Evolutionary conservation across 2,329 filamentous ascomycete genomes (phyloP), one percentile per base, ranked within the genome.

Genomic region (Arthrobotrys musiformis): DNA sequence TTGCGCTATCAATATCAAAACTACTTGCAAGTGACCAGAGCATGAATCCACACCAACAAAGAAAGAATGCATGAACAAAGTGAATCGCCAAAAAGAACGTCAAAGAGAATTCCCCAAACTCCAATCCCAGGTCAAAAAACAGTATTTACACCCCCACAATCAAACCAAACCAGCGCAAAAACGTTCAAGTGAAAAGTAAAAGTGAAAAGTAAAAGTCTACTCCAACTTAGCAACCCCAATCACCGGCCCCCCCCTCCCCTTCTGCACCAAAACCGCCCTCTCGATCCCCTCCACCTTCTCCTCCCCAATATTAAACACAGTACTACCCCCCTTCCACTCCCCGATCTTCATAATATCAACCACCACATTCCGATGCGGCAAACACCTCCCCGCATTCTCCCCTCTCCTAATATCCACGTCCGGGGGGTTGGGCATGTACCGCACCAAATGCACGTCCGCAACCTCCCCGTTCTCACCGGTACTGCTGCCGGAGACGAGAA

Each of bases 381-480:
- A 68, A 62, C 83, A 83, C 79, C 83, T 83, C 26, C 82, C 82
- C 80, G 83, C 83, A 78, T 83, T 83, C 2, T 81, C 80, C 0
- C 82, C 83, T 52, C 82, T 82, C 9, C 80, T 79, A 33, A 83
- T 80, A 69, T 83, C 83, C 37, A 83, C 78, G 7, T 69, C 79
- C 40, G 82, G 78, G 13, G 80, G 79, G 7, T 78, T 79, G 9
- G 79, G 76, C 42, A 81, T 80, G 76, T 83, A 83, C 17, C 79
- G 75, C 2, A 83, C 76, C 37, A 82, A 40, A 13, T 80, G 72
- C 5, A 76, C 72, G 17, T 76, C 72, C 1, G 72, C 72, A 11
- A 52, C 15, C n/a, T 60, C 64, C 11, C 60, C 64, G n/a, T 50
- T 22, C n/a, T 60, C 64, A n/a, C 60, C 64, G n/a, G 60, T 22